These are phyloP conservation scores for Cucurbita ficifolia DNA, from an alignment of 306 rosid species.

Conservation along the genomic window DNA sequence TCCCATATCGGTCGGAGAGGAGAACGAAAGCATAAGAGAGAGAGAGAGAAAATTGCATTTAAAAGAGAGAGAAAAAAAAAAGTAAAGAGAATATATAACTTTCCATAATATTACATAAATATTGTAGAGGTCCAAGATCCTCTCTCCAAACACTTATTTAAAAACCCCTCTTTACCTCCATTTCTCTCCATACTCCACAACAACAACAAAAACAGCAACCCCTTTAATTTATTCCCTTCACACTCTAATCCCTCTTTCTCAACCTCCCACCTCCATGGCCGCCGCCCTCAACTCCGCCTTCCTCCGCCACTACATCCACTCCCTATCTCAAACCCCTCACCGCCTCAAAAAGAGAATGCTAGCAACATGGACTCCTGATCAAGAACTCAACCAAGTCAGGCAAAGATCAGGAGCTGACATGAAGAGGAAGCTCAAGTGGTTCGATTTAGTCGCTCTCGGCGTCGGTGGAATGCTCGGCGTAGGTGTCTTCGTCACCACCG, in stretches of 20 bases:
- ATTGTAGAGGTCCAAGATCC: not conserved
- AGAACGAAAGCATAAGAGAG: no score
- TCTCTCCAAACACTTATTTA: slow-evolving; percentile 1
- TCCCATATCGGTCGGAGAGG: no score
- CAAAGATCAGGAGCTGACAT: slow-evolving; percentile 85
- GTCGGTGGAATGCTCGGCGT: slow-evolving; percentile 97
- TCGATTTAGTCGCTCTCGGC: slow-evolving; percentile 71
- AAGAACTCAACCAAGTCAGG: slow-evolving; percentile 77
- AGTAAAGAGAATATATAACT: not conserved
- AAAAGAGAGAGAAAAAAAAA: not conserved
- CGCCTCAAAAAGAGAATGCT: slow-evolving; percentile 71
- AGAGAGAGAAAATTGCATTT: no score
- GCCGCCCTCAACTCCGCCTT: slow-evolving; percentile 17
- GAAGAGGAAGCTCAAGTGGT: slow-evolving; percentile 78
- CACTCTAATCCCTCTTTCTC: not conserved
- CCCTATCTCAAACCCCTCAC: slow-evolving; percentile 72
- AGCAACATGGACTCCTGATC: slow-evolving; percentile 87
- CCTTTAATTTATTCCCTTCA: not conserved
- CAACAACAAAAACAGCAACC: not conserved
- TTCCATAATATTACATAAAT: not conserved
- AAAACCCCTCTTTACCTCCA: not conserved
- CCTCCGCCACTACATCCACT: slow-evolving; percentile 41
- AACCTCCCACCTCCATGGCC: slow-evolving; percentile 1
- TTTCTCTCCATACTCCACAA: not conserved
- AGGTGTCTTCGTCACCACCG: slow-evolving; percentile 92